These are phyloP conservation scores for Flammula alnicola DNA, from an alignment of 1,284 basidiomycete species.

Conservation along the genomic window DNA sequence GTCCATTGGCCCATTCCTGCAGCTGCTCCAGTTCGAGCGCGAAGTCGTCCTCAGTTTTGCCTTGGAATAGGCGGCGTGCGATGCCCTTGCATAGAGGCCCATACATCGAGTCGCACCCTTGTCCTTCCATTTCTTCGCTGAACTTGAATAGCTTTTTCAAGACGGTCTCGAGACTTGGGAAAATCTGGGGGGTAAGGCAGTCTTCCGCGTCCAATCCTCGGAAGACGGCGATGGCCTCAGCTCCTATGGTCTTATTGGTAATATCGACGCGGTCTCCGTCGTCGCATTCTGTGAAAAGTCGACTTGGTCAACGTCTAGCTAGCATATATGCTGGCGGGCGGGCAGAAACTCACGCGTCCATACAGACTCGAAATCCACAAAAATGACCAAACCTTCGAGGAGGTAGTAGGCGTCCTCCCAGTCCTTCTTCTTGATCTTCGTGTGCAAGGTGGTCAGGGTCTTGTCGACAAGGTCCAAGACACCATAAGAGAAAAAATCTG, in stretches of 20 bases:
- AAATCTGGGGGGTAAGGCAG: constrained; percentile 32
- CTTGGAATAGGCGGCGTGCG: constrained; percentile 38
- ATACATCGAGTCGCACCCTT: constrained; percentile 32
- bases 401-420: constrained; percentile 38
- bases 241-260: constrained; percentile 44
- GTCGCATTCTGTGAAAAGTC: constrained; percentile 35
- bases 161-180: constrained; percentile 42
- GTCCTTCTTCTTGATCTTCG: constrained; percentile 38
- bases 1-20: constrained; percentile 32
- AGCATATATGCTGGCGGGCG: background rate
- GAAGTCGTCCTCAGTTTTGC: constrained; percentile 33
- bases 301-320: background rate
- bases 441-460: constrained; percentile 33
- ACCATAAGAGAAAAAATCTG: constrained; percentile 39
- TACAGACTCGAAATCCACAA: constrained; percentile 33
- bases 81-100: constrained; percentile 40
- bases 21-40: constrained; percentile 35
- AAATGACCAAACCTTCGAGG: constrained; percentile 40
- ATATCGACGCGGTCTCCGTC: constrained; percentile 39
- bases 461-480: constrained; percentile 40
- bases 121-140: constrained; percentile 31
- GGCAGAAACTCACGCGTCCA: constrained; percentile 37
- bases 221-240: constrained; percentile 40
- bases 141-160: constrained; percentile 35
- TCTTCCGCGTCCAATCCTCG: constrained; percentile 36